Percentiles rank a stretch among this genome's conserved stretches.
Evolutionary conservation across 2,329 filamentous ascomycete species (phyloP).

Genomic region (Pseudogymnoascus sp.): DNA sequence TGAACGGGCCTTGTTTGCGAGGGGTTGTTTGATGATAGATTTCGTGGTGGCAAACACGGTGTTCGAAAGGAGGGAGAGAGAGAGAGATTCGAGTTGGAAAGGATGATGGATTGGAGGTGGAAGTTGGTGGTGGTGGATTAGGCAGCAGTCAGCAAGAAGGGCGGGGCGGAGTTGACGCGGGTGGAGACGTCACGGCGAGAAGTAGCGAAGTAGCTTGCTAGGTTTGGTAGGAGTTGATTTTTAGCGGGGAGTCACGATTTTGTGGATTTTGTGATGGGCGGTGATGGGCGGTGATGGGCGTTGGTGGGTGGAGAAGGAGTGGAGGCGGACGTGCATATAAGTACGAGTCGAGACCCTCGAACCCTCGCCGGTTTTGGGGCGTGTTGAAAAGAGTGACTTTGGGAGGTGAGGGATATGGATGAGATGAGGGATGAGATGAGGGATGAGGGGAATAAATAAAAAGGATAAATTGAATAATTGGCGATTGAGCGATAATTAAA

Average conservation of each 20-base stretch:
- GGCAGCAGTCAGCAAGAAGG: neutral
- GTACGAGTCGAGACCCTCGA: neutral
- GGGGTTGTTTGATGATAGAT: neutral
- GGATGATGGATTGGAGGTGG: slow-evolving; percentile 1
- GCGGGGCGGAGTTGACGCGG: slow-evolving; percentile 1
- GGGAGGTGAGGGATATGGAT: neutral
- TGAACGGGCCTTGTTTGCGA: neutral
- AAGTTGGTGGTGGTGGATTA: neutral
- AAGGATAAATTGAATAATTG: neutral
- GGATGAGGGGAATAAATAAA: neutral
- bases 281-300: neutral
- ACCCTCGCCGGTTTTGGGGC: neutral
- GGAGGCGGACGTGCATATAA: neutral
- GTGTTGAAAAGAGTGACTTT: neutral
- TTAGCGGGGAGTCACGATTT: neutral
- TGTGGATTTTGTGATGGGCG: neutral
- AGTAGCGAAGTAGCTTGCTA: neutral
- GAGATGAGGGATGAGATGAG: neutral
- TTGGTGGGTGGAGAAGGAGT: neutral
- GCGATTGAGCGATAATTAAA: neutral
- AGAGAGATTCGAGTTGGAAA: neutral
- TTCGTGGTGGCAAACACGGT: neutral
- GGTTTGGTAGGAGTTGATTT: too few species aligned
- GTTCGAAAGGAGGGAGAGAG: neutral
- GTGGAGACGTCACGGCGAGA: slow-evolving; percentile 2